These are phyloP conservation scores for Chaetomium olivaceum DNA, from an alignment of 2,329 filamentous ascomycete species.

Conservation along the genomic window DNA sequence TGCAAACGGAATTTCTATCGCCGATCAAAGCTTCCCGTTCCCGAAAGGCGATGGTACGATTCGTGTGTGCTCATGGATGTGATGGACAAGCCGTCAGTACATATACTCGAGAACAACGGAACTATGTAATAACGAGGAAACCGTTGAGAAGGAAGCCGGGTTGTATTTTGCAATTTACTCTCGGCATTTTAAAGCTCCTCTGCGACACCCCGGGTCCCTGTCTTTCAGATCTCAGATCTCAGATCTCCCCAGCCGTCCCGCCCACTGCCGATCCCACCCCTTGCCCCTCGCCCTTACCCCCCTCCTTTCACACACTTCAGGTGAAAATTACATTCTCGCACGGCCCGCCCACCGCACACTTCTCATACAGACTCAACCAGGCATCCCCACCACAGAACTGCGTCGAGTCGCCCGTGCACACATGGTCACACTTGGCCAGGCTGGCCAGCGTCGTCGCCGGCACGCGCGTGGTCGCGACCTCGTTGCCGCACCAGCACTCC, in stretches of 20 bases:
- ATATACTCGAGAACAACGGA: no score
- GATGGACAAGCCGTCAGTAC: background rate
- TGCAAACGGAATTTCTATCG: background rate
- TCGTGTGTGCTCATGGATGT: background rate
- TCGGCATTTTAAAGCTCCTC: no score
- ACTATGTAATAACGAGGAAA: no score
- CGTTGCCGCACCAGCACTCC: constrained; percentile 35
- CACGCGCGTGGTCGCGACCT: constrained; percentile 26
- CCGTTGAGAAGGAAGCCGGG: no score
- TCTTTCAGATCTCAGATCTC: no score
- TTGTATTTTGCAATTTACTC: no score
- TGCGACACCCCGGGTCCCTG: no score
- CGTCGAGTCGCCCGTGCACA: constrained; percentile 25
- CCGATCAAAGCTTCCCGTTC: background rate
- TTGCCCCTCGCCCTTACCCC: background rate
- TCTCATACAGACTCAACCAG: constrained; percentile 33
- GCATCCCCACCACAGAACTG: constrained; percentile 32
- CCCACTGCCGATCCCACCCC: background rate
- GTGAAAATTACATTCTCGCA: constrained; percentile 33
- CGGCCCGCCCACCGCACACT: constrained; percentile 26
- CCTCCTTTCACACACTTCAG: background rate
- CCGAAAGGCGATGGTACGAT: background rate
- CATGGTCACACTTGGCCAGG: constrained; percentile 26
- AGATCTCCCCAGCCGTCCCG: background rate
- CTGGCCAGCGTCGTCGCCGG: constrained; percentile 30